These are phyloP conservation scores for Cyberlindnera nakhonratchasimensis DNA, from an alignment of 805 yeast genomes.

Conservation along the genomic window DNA sequence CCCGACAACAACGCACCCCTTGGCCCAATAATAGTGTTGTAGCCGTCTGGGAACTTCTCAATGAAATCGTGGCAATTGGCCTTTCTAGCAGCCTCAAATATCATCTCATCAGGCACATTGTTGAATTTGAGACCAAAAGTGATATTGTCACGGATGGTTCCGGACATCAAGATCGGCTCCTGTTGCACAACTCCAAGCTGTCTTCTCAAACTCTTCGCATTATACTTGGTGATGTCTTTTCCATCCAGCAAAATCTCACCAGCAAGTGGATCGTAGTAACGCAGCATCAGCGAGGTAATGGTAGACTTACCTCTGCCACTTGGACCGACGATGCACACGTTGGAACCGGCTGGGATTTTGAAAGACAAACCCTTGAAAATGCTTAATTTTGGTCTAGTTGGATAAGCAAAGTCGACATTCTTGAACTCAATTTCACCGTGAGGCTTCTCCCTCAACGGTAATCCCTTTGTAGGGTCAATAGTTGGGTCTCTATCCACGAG, in stretches of 20 bases:
- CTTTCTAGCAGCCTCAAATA: constrained; percentile 43
- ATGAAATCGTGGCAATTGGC: constrained; percentile 63
- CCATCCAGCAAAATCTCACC: constrained; percentile 52
- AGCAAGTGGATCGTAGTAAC: constrained; percentile 47
- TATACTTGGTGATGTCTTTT: constrained; percentile 45
- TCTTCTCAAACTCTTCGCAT: constrained; percentile 52
- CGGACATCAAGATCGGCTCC: constrained; percentile 72
- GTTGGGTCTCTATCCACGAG: constrained; percentile 72
- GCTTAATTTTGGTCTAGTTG: constrained; percentile 73
- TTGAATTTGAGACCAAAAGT: constrained; percentile 52
- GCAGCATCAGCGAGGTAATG: constrained; percentile 51
- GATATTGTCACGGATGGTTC: constrained; percentile 75
- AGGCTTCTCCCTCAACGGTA: constrained; percentile 35
- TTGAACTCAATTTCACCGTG: constrained; percentile 54
- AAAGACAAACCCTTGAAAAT: constrained; percentile 49
- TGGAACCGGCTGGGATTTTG: constrained; percentile 49
- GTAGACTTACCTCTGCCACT: constrained; percentile 96
- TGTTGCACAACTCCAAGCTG: constrained; percentile 75
- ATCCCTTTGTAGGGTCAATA: constrained; percentile 65
- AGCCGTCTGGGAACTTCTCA: constrained; percentile 55
- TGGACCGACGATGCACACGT: constrained; percentile 75
- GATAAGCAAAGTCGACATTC: constrained; percentile 74
- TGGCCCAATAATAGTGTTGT: constrained; percentile 67
- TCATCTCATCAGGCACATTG: constrained; percentile 48
- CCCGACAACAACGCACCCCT: constrained; percentile 73